Base-by-base conservation (phyloP, 352 stramenopile species). In the Sclerospora graminicola region DNA sequence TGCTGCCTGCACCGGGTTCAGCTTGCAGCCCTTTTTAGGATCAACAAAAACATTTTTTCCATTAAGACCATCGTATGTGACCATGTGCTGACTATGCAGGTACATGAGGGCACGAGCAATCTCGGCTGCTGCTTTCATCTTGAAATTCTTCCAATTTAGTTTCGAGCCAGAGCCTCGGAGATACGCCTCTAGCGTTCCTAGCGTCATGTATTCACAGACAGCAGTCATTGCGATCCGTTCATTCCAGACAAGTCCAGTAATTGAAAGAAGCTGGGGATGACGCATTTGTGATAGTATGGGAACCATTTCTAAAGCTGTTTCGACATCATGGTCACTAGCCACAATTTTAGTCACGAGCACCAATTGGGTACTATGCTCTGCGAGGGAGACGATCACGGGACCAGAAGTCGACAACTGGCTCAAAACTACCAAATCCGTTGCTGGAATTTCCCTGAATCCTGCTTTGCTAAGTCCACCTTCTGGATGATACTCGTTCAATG, bases 91-190 rank as follows among this genome's bases (percentile, higher is more conserved):
- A 13, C 57, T 73, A 60, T 91, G 76, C 18, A 91, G 34, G 32
- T 89, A 86, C 73, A 85, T 83, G 23, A 91, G 61, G 3, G 65
- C 73, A 20, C 60, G 65, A 0, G 76, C 67, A 20, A 91, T 65
- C 32, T 89, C 60, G 18, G 67, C 49, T 15, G 76, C 76, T 13
- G 78, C 70, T 46, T 82, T 79, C 40, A 84, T 69, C 60, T 89
- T 88, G 51, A 85, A 86, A 30, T 82, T 82, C 16, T 58, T 54
- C 79, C 79, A 91, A 30, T 73, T 82, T 1, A 87, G 57, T 9
- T 67, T 43, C 4, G 47, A 54, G 2, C 51, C 47, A 26, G 55
- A 54, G 30, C 41, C 55, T 4, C 62, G 41, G 24, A 89, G 41
- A 21, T 83, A 75, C 10, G 67, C 55, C 57, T 84, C 73, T 0